Base-by-base conservation (phyloP, 2,329 filamentous ascomycete genomes). In the Leptoxyphium fumago region DNA sequence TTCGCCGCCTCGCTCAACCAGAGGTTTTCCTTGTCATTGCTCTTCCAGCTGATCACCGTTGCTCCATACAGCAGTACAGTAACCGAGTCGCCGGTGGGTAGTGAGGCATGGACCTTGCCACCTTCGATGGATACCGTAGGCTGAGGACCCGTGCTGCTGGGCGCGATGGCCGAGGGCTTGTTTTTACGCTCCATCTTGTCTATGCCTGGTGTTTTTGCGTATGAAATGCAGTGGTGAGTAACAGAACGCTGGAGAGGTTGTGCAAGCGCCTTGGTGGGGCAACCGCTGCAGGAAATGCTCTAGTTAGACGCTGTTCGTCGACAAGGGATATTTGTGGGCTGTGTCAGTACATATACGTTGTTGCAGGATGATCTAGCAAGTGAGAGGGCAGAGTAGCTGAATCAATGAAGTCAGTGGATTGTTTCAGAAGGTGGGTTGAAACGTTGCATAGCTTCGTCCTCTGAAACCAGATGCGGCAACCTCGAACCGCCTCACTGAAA, bases 41-140 rank as follows among this genome's bases (percentile, higher is more conserved):
- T 81, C 71, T 91, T 94, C 91, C 91, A 98, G 64, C 83, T 91
- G 46, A 84, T 79, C 40, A 98, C 82, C 1, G 88, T 96, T 10
- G 91, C 91, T 46, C 91, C 91, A 58, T 84, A 84, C n/a, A 96
- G 77, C 48, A 94, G 72, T 32, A 98, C 73, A 51, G 86, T 80
- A 52, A 94, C 77, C 44, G 78, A 84, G 67, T 96, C 88, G 52
- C 89, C 88, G 1, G 85, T 83, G 34, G 87, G 84, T 38, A 96
- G 76, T 28, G 73, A 74, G 29, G 89, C 89, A n/a, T 76, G 75
- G 42, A 96, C 80, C 47, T 77, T 77, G 47, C 75, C 74, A 63
- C 79, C 79, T 59, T 78, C 77, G 55, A 84, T 74, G 61, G 77
- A 77, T 57, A 95, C 82, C 51, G 80, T 77, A 29, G 89, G 84